These are phyloP conservation scores for Tricholomella constricta DNA, from an alignment of 768 basidiomycete species.

Conservation along the genomic window DNA sequence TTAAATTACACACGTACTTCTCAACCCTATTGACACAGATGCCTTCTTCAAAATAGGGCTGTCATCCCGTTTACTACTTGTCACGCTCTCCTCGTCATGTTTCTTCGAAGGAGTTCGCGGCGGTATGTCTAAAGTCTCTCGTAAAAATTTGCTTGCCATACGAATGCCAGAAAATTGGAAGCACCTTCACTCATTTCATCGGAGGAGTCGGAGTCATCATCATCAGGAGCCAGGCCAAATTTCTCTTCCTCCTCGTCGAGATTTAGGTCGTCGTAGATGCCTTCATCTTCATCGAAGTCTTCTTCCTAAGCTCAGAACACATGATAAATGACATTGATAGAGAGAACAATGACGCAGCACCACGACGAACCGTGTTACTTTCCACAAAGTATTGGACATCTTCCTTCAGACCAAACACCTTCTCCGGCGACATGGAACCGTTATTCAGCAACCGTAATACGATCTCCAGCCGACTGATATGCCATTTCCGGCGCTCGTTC, in stretches of 20 bases:
- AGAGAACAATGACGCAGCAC: slow-evolving; percentile 4
- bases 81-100: slow-evolving; percentile 75
- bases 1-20: slow-evolving; percentile 56
- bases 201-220: slow-evolving; percentile 79
- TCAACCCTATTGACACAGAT: slow-evolving; percentile 55
- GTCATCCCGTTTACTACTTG: slow-evolving; percentile 74
- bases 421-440: slow-evolving; percentile 82
- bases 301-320: slow-evolving; percentile 68
- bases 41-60: slow-evolving; percentile 85
- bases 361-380: slow-evolving; percentile 80
- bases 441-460: slow-evolving; percentile 93
- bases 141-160: slow-evolving; percentile 9
- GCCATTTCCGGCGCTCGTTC: slow-evolving; percentile 96
- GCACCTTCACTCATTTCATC: slow-evolving; percentile 74
- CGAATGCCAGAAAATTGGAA: slow-evolving; percentile 1
- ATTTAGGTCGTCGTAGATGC: slow-evolving; percentile 96
- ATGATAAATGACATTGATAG: slow-evolving; percentile 18
- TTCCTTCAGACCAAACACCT: slow-evolving; percentile 82
- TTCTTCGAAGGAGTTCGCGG: slow-evolving; percentile 71
- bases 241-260: slow-evolving; percentile 97
- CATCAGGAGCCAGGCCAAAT: slow-evolving; percentile 77
- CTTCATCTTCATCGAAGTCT: slow-evolving; percentile 96
- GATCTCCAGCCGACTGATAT: slow-evolving; percentile 89
- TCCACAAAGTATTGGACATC: slow-evolving; percentile 97
- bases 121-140: slow-evolving; percentile 51